These are phyloP conservation scores for Talaromyces sp. DNA, from an alignment of 2,329 filamentous ascomycete species.

Conservation along the genomic window DNA sequence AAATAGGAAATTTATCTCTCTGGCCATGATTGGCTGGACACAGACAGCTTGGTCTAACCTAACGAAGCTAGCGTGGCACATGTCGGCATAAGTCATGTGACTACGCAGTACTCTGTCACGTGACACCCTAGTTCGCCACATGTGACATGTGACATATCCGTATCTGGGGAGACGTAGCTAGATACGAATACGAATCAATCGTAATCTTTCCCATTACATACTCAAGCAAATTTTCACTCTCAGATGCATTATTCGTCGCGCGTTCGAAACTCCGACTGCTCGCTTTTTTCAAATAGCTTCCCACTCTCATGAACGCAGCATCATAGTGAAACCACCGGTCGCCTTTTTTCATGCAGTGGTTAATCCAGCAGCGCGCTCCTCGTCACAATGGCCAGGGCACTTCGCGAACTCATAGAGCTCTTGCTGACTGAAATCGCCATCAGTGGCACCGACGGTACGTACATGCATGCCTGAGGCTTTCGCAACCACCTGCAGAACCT, in stretches of 20 bases:
- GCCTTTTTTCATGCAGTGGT: background rate
- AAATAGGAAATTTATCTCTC: no score
- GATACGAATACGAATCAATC: no score
- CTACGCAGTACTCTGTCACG: no score
- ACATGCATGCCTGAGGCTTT: conserved; percentile 2
- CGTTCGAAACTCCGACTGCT: conserved; percentile 11
- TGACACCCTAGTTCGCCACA: no score
- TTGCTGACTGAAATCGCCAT: conserved; percentile 14
- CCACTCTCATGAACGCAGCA: background rate
- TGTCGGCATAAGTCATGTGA: no score
- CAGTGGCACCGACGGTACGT: conserved; percentile 12
- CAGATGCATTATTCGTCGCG: background rate
- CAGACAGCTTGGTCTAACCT: no score
- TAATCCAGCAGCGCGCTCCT: background rate
- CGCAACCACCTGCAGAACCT: background rate
- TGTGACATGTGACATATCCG: no score
- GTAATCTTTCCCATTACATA: no score
- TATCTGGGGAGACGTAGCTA: no score
- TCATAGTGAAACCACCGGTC: background rate
- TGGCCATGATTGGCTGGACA: no score
- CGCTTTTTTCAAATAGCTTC: conserved; percentile 2
- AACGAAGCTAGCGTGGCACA: no score
- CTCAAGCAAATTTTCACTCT: background rate
- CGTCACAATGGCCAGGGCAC: conserved; percentile 9
- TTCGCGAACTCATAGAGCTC: conserved; percentile 14